A percentile compares a stretch with the other conserved stretches of the same genome.
Conservation (phyloP, 176 grass and related monocot species). For the Zoysia japonica region DNA sequence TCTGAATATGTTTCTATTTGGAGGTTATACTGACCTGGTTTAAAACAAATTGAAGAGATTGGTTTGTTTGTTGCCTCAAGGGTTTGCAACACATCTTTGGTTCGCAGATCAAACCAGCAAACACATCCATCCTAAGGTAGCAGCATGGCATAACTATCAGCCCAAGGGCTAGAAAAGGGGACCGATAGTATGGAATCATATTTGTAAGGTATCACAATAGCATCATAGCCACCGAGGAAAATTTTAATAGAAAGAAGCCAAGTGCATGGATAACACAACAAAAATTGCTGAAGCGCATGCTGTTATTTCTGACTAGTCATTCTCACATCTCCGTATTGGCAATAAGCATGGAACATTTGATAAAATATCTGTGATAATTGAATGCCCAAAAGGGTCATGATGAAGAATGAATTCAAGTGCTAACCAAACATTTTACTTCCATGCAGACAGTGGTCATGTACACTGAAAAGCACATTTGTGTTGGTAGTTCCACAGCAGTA, state of each 20-base stretch:
- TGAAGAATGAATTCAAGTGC: neutral
- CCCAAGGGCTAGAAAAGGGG: neutral
- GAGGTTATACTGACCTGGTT: constrained; percentile 59
- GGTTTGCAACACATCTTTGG: constrained; percentile 67
- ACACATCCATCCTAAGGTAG: constrained; percentile 73
- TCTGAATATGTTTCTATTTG: constrained; percentile 23
- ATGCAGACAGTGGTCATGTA: neutral
- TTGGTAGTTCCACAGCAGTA: neutral
- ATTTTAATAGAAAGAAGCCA: neutral
- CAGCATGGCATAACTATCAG: constrained; percentile 10
- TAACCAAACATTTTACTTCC: neutral
- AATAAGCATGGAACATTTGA: neutral
- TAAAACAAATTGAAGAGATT: constrained; percentile 86
- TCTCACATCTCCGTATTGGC: neutral
- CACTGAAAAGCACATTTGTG: neutral
- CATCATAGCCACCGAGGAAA: neutral
- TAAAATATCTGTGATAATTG: neutral
- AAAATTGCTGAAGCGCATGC: neutral
- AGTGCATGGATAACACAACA: neutral
- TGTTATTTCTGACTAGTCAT: neutral
- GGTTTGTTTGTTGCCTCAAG: constrained; percentile 59
- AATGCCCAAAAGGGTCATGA: constrained; percentile 3
- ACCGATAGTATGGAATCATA: neutral
- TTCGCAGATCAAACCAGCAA: constrained; percentile 90
- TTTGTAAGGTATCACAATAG: neutral